Conservation (phyloP, 305 asterid species). For the Petunia hybrid region DNA sequence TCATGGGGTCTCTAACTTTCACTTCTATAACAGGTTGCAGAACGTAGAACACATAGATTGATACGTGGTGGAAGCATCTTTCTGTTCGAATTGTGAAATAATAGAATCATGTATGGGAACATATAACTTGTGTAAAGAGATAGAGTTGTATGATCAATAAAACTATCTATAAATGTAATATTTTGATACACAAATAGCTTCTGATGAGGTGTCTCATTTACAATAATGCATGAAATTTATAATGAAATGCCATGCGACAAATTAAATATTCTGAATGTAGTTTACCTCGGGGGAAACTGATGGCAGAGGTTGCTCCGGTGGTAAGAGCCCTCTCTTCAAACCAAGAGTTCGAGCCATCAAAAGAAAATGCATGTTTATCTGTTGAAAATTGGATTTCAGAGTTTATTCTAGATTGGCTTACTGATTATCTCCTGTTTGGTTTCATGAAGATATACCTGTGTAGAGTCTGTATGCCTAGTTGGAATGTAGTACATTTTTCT, state of each 20-base stretch:
- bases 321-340: background rate
- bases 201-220: background rate
- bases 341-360: background rate
- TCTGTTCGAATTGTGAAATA: slow-evolving; percentile 15
- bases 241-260: background rate
- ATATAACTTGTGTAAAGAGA: background rate
- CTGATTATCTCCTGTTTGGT: too few species aligned
- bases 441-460: too few species aligned
- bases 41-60: background rate
- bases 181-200: background rate
- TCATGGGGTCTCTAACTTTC: background rate
- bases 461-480: background rate
- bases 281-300: too few species aligned
- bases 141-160: background rate
- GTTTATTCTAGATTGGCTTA: too few species aligned
- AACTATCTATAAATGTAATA: background rate
- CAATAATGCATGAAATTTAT: background rate
- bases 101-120: background rate
- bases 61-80: background rate
- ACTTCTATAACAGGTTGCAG: background rate
- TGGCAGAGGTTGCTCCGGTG: too few species aligned
- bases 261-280: background rate
- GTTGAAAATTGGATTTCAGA: too few species aligned
- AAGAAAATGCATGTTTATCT: too few species aligned
- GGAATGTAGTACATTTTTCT: background rate